Evolutionary conservation across 345 rosid genomes (phyloP), one percentile per base, ranked within the genome.

Genomic region (Carallia brachiata): DNA sequence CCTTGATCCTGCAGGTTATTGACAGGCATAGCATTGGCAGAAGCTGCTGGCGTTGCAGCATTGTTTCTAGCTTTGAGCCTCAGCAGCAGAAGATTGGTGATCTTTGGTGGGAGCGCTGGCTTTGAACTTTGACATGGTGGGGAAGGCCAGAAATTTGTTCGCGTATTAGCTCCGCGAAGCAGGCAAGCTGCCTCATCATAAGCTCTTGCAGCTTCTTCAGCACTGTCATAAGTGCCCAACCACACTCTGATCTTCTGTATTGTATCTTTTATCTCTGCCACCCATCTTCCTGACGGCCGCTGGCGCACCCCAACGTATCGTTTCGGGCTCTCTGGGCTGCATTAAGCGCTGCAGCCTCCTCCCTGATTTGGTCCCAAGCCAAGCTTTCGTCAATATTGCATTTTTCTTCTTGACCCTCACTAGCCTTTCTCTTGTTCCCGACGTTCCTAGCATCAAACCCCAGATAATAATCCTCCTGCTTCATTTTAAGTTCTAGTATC

Each of bases 201-300:
- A 69, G 86, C 88, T 67, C 85, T 80, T 3, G 88, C 88, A 27
- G 86, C 86, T 72, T 84, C 80, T 65, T 82, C 84, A 3, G 88
- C 82, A 6, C 85, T 82, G 9, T 84, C 85, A 16, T 82, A 84
- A 1, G 84, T 84, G 9, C 88, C 88, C 32, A 84, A 16, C 88
- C 88, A 84, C 34, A 74, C 75, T 53, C 88, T 76, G n/a, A 84
- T 84, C 76, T 84, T 82, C 15, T 84, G 86, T 17, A 82, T 82
- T 0, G 88, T 82, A 69, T 84, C 85, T 64, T 84, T 84, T 2
- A 84, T 84, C 78, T 81, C 88, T 0, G 85, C 85, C 52, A 82
- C 85, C 86, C 88, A 85, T 15, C 86, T 54, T 10, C 86, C 88
- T 2, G 84, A 80, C 0, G 86, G 86, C 47, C 88, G 59, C 57